phyloP scores from a whole-genome alignment of 768 basidiomycete species.

The Mrakia gelida region DNA sequence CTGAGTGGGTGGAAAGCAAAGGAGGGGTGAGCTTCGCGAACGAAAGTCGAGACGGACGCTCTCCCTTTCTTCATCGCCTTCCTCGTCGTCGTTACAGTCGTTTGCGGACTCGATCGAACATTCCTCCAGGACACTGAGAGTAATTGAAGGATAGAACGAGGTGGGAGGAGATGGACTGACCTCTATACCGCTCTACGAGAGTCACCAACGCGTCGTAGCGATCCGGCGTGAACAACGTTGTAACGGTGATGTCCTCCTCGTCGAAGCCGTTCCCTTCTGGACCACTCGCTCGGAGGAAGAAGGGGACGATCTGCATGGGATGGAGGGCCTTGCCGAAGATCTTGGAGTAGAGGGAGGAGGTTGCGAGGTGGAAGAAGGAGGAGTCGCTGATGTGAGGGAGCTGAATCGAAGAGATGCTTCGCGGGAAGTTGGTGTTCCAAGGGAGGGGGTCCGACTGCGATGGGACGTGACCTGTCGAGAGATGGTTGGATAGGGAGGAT shows the following conservation, averaged over 20 bases:
- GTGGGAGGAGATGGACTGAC: slow-evolving; percentile 47
- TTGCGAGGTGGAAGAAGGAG: slow-evolving; percentile 14
- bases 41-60: no score
- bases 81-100: no score
- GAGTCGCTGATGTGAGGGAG: slow-evolving; percentile 1
- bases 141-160: no score
- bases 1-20: slow-evolving; percentile 45
- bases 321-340: slow-evolving; percentile 34
- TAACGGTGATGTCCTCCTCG: slow-evolving; percentile 70
- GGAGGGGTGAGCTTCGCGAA: neutral
- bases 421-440: slow-evolving; percentile 1
- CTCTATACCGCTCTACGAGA: slow-evolving; percentile 72
- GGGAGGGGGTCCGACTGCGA: neutral
- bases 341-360: slow-evolving; percentile 6
- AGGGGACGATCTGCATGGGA: slow-evolving; percentile 72
- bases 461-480: neutral
- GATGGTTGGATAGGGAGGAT: neutral
- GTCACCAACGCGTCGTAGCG: slow-evolving; percentile 67
- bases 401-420: neutral
- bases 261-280: slow-evolving; percentile 46
- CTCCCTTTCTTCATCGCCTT: no score
- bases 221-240: slow-evolving; percentile 76
- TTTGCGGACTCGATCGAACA: no score
- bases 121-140: no score
- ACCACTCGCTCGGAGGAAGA: slow-evolving; percentile 67